Conservation (phyloP, 169 alveolate genomes). For the Eimeria mitis region DNA sequence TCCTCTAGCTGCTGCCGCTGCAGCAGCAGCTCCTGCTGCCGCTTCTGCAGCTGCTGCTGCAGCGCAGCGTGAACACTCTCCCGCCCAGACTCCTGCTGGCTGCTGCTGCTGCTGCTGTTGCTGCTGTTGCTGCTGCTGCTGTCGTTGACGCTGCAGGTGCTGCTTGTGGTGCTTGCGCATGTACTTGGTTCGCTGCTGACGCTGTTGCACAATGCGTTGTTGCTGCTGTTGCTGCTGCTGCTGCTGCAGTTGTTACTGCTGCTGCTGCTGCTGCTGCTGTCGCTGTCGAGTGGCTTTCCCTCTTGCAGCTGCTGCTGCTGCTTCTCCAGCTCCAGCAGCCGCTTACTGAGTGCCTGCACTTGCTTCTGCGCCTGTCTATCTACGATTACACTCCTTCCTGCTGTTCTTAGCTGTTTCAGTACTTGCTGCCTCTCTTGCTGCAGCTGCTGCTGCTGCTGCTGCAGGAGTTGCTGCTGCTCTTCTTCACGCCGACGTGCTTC, state of each 20-base stretch:
- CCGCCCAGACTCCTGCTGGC: neutral
- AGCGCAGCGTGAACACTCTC: conserved; percentile 21
- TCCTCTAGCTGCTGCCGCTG: conserved; percentile 36
- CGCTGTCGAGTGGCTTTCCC: neutral
- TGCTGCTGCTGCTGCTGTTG: conserved; percentile 16
- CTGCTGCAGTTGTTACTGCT: neutral
- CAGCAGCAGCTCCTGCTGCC: conserved; percentile 27
- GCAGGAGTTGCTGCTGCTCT: neutral
- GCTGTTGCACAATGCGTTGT: neutral
- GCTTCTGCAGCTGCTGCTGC: conserved; percentile 40
- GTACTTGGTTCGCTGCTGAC: neutral
- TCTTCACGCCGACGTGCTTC: neutral
- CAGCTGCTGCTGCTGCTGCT: conserved; percentile 18
- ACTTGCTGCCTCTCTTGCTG: conserved; percentile 33
- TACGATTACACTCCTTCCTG: neutral
- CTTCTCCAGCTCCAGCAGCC: neutral
- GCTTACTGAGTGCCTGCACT: neutral
- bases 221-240: neutral
- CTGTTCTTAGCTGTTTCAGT: conserved; percentile 5
- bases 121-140: conserved; percentile 32
- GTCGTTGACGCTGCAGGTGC: neutral
- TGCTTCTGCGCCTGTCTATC: conserved; percentile 12
- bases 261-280: neutral
- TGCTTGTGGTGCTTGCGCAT: neutral
- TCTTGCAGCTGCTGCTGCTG: conserved; percentile 8